phyloP scores from a whole-genome alignment of 129 eudicot species.

The Centella asiatica region DNA sequence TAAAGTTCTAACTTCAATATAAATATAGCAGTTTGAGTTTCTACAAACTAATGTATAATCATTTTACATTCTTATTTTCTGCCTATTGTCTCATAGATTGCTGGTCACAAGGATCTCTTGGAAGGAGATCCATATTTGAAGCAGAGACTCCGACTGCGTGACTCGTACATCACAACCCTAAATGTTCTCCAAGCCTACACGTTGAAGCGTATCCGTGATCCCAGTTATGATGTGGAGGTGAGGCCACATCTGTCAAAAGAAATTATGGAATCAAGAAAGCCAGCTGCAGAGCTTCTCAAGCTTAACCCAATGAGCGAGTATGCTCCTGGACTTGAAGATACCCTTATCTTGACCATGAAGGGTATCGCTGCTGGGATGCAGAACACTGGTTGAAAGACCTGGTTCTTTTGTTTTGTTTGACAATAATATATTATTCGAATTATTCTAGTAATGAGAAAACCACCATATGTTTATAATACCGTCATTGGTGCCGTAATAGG shows the following conservation, averaged over 20 bases:
- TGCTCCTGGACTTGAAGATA: constrained; percentile 73
- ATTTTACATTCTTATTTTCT: background rate
- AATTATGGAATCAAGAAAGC: constrained; percentile 45
- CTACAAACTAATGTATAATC: background rate
- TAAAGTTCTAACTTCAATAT: background rate
- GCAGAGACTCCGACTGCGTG: constrained; percentile 69
- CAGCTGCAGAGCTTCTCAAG: constrained; percentile 63
- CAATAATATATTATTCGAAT: background rate
- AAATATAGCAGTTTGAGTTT: background rate
- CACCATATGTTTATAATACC: background rate
- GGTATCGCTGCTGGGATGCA: constrained; percentile 84
- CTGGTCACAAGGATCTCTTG: constrained; percentile 64
- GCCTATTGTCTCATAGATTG: constrained; percentile 38
- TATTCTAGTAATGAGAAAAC: background rate
- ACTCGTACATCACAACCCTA: constrained; percentile 63
- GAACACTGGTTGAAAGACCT: constrained; percentile 52
- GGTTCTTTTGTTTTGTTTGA: background rate
- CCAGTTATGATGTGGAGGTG: constrained; percentile 44
- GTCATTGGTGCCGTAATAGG: background rate
- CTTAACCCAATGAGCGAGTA: constrained; percentile 76
- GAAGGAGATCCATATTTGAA: constrained; percentile 85
- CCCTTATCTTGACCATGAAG: constrained; percentile 79
- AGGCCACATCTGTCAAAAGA: constrained; percentile 67
- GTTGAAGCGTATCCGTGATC: constrained; percentile 72
- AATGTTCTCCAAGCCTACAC: constrained; percentile 74